These are phyloP conservation scores for Ramaria sp. DNA, from an alignment of 768 basidiomycete species.

Conservation along the genomic window DNA sequence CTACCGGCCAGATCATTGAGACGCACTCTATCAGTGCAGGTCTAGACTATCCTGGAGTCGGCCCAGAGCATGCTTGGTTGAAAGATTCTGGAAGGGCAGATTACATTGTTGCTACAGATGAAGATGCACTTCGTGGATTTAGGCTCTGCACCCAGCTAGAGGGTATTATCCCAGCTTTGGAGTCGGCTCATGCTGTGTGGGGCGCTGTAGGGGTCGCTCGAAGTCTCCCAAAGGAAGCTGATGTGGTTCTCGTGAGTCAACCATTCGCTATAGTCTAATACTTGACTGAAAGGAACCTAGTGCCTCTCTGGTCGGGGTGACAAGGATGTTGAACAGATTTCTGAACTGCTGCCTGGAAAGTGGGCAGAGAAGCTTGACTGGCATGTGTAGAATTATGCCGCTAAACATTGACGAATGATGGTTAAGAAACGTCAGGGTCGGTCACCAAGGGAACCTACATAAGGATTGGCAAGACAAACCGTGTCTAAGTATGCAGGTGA, in stretches of 20 bases:
- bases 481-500: no score
- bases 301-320: slow-evolving; percentile 94
- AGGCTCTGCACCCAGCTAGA: slow-evolving; percentile 84
- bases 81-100: slow-evolving; percentile 92
- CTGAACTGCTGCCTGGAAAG: slow-evolving; percentile 80
- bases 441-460: no score
- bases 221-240: slow-evolving; percentile 69
- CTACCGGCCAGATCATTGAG: slow-evolving; percentile 88
- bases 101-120: slow-evolving; percentile 89
- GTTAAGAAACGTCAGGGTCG: no score
- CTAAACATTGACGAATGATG: no score
- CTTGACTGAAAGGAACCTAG: slow-evolving; percentile 26
- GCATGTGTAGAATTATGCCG: slow-evolving; percentile 41
- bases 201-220: slow-evolving; percentile 78
- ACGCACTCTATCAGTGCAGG: slow-evolving; percentile 97
- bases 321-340: slow-evolving; percentile 96
- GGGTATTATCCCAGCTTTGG: slow-evolving; percentile 98
- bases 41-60: slow-evolving; percentile 93
- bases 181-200: slow-evolving; percentile 96
- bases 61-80: slow-evolving; percentile 96
- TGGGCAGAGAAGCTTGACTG: slow-evolving; percentile 93
- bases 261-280: neutral
- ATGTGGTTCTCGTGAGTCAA: slow-evolving; percentile 79
- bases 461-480: no score
- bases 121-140: slow-evolving; percentile 89